Conservation (phyloP, 2,329 filamentous ascomycete genomes). For the Cytospora schulzeri region DNA sequence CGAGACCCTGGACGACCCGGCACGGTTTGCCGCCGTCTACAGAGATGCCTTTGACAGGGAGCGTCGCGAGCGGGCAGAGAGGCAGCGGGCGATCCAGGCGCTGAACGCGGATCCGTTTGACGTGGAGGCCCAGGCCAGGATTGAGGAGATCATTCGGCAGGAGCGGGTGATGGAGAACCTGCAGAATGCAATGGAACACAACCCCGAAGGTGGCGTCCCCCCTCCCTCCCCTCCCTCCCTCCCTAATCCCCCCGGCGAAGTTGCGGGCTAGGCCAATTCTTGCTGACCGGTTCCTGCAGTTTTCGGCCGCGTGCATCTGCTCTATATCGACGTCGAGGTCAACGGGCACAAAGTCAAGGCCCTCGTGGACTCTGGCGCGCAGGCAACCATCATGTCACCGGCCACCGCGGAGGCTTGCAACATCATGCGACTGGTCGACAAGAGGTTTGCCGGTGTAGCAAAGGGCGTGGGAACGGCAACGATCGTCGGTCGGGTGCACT, state of each 20-base stretch:
- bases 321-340: slow-evolving; percentile 94
- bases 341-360: slow-evolving; percentile 92
- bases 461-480: slow-evolving; percentile 91
- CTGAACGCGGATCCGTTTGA: slow-evolving; percentile 96
- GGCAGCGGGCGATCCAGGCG: slow-evolving; percentile 79
- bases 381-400: slow-evolving; percentile 98
- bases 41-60: slow-evolving; percentile 69
- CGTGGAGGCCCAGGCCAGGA: slow-evolving; percentile 84
- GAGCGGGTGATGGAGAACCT: slow-evolving; percentile 93
- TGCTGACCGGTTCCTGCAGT: slow-evolving; percentile 54
- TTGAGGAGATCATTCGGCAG: slow-evolving; percentile 96
- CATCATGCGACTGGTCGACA: slow-evolving; percentile 95
- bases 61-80: slow-evolving; percentile 71
- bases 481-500: slow-evolving; percentile 93
- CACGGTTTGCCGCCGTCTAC: slow-evolving; percentile 74
- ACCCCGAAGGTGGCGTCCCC: slow-evolving; percentile 79
- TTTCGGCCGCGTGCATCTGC: slow-evolving; percentile 92
- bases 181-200: slow-evolving; percentile 95
- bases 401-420: slow-evolving; percentile 87
- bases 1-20: slow-evolving; percentile 72
- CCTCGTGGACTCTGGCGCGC: slow-evolving; percentile 94
- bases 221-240: slow-evolving; percentile 2
- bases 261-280: slow-evolving; percentile 9
- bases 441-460: slow-evolving; percentile 87
- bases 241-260: background rate